Evolutionary conservation across 805 yeast species (phyloP), one percentile per base, ranked within the genome.

Genomic region (Schizosaccharomyces japonicus): DNA sequence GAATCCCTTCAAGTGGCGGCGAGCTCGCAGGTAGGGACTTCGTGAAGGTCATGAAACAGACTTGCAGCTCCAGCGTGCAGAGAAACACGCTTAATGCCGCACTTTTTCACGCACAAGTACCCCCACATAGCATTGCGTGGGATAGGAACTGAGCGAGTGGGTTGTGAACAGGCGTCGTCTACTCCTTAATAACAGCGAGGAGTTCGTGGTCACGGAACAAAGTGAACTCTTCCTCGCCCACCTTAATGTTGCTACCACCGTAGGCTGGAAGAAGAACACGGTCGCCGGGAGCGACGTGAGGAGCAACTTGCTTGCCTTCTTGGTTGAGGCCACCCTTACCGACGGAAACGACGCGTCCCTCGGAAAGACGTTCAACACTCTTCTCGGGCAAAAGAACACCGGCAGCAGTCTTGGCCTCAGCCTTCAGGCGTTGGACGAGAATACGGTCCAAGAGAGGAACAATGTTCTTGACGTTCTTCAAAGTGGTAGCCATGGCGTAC

Each of bases 401-500:
- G 42, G 90, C 76, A 50, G 94, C 80, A 51, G 96, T 85, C 69
- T 84, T 72, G 55, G 87, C 72, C 60, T 81, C 78, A 51, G 94
- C 93, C 71, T 83, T 84, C 60, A 79, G 66, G 66, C 95, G 80
- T 70, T 85, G 95, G 52, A 90, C 95, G 53, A 90, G 75, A 52
- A 90, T 87, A 68, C 98, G 80, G 76, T 90, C 96, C 56, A 90
- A 71, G 56, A 92, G 75, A 53, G 98, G 98, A 55, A 78, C 77
- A 61, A 90, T 78, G 50, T 83, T 73, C 67, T 83, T 79, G 58
- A 82, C 90, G 55, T 81, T 76, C 65, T 81, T 84, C 71, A 51
- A 73, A 65, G 75, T 67, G 47, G 57, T 60, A 32, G 55, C 47
- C 50, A 42, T 42, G n/a, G 13, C 17, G 5, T 2, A 2, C 17